phyloP scores from a whole-genome alignment of 2,329 filamentous ascomycete species.

The Alternaria ventricosa region DNA sequence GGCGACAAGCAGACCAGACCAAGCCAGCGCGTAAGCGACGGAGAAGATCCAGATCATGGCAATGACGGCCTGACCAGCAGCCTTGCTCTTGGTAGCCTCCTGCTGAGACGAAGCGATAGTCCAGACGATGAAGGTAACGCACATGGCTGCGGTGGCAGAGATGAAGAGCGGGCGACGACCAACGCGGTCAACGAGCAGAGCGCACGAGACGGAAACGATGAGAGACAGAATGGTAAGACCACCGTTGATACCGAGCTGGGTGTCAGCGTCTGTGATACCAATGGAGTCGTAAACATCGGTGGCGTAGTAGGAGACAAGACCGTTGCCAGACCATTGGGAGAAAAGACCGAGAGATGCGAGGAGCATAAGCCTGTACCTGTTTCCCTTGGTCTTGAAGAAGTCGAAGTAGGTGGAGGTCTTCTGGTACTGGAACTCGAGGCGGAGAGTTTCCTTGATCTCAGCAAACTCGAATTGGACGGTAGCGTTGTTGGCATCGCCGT shows the following conservation, averaged over 20 bases:
- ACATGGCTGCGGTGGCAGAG: constrained; percentile 45
- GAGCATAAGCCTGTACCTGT: constrained; percentile 68
- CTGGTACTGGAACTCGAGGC: constrained; percentile 60
- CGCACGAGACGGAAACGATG: constrained; percentile 63
- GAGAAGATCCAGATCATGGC: constrained; percentile 60
- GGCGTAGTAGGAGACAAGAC: constrained; percentile 71
- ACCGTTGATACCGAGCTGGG: constrained; percentile 53
- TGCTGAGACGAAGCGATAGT: constrained; percentile 57
- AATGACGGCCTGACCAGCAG: constrained; percentile 56
- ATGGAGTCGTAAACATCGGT: constrained; percentile 67
- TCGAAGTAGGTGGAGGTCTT: constrained; percentile 63
- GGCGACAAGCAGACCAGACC: constrained; percentile 64
- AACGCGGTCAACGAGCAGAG: constrained; percentile 61
- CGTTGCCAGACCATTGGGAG: constrained; percentile 73
- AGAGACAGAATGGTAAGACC: constrained; percentile 68
- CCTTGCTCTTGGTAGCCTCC: constrained; percentile 53
- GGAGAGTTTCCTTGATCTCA: constrained; percentile 70
- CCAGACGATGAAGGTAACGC: constrained; percentile 45
- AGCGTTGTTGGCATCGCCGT: constrained; percentile 63
- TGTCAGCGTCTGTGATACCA: constrained; percentile 60
- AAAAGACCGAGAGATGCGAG: constrained; percentile 69
- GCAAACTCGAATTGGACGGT: constrained; percentile 71
- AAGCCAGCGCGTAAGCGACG: constrained; percentile 62
- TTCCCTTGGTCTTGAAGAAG: constrained; percentile 67
- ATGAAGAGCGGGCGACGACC: constrained; percentile 50